phyloP scores from a whole-genome alignment of 805 yeast genomes.

The Ogataea trehaloabstinens region DNA sequence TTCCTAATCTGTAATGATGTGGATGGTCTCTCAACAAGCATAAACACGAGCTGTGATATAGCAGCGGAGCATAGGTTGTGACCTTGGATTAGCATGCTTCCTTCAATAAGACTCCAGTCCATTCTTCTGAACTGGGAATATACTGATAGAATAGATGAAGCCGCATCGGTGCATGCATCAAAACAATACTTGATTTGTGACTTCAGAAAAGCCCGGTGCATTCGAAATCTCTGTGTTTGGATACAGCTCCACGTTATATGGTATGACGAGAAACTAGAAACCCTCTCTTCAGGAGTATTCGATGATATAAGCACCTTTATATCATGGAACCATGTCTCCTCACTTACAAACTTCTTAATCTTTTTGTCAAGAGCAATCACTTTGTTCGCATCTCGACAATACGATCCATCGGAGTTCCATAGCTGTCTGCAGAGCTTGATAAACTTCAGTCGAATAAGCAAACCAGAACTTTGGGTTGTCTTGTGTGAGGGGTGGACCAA shows the following conservation, averaged over 20 bases:
- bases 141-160: background rate
- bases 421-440: background rate
- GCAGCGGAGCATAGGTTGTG: background rate
- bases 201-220: background rate
- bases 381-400: background rate
- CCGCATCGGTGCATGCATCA: background rate
- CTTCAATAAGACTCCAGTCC: background rate
- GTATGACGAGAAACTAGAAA: background rate
- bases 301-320: background rate
- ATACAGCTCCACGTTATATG: background rate
- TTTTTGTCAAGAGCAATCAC: background rate
- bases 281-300: background rate
- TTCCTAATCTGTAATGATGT: background rate
- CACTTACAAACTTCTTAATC: background rate
- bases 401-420: background rate
- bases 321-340: background rate
- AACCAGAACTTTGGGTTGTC: background rate
- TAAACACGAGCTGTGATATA: background rate
- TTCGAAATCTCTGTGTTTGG: background rate
- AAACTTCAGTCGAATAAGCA: background rate
- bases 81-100: background rate
- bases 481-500: background rate
- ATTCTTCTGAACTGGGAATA: background rate
- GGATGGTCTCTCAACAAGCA: background rate
- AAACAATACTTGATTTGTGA: background rate